phyloP scores from a whole-genome alignment of 2,329 filamentous ascomycete species.

The Ascochyta viciae-villosae region DNA sequence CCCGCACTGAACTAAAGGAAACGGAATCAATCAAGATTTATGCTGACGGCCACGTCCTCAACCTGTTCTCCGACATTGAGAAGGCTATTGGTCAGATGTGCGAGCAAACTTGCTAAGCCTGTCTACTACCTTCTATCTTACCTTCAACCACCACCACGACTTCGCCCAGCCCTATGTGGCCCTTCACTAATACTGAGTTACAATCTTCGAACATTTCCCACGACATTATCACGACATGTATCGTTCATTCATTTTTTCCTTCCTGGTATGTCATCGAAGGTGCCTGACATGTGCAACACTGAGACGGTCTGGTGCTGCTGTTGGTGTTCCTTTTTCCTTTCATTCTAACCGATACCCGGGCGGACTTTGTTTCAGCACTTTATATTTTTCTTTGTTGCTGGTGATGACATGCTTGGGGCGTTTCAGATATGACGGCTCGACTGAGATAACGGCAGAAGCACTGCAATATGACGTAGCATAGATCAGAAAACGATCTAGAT shows the following conservation, averaged over 20 bases:
- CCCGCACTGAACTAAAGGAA: constrained; percentile 44
- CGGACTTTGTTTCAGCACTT: constrained; percentile 29
- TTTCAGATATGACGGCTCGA: constrained; percentile 36
- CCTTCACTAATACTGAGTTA: constrained; percentile 28
- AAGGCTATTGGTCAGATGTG: constrained; percentile 53
- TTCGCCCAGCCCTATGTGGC: constrained; percentile 24
- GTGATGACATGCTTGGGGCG: constrained; percentile 26
- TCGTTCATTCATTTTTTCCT: not conserved
- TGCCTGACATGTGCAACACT: no score
- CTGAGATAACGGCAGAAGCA: constrained; percentile 25
- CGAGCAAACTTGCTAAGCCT: constrained; percentile 47
- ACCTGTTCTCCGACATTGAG: constrained; percentile 52
- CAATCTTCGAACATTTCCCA: constrained; percentile 11
- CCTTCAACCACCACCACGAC: constrained; percentile 14
- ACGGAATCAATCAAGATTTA: constrained; percentile 55
- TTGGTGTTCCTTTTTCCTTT: constrained; percentile 18
- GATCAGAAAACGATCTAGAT: constrained; percentile 31
- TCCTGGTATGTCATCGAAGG: not conserved
- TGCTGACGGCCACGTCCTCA: constrained; percentile 52
- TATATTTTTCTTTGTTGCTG: constrained; percentile 22
- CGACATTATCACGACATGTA: constrained; percentile 38
- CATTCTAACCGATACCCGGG: constrained; percentile 40
- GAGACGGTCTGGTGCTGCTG: no score
- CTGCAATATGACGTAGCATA: constrained; percentile 34
- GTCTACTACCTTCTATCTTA: constrained; percentile 8